Evolutionary conservation across 129 eudicot genomes (phyloP).

Genomic region (Artemisia argyi): DNA sequence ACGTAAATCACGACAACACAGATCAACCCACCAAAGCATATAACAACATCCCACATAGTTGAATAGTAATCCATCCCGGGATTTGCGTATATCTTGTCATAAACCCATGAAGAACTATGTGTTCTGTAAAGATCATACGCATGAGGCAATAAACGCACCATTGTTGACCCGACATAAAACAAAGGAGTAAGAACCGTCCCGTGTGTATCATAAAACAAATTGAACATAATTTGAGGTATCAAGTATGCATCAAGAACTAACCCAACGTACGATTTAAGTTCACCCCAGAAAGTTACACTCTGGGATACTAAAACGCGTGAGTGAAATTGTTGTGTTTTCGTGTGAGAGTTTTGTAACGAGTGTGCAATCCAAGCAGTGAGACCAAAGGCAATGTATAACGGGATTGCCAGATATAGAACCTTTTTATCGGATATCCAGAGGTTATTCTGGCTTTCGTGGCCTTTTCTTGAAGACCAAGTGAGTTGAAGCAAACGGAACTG

Average conservation of each 20-base stretch:
- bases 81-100: constrained; percentile 70
- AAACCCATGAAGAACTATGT: constrained; percentile 53
- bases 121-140: constrained; percentile 75
- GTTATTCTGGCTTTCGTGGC: constrained; percentile 27
- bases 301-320: neutral
- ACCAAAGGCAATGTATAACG: constrained; percentile 50
- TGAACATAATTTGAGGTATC: constrained; percentile 82
- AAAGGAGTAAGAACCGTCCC: constrained; percentile 60
- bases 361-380: constrained; percentile 61
- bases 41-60: constrained; percentile 65
- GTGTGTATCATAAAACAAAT: constrained; percentile 46
- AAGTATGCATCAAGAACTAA: constrained; percentile 69
- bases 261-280: constrained; percentile 69
- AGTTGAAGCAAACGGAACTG: constrained; percentile 74
- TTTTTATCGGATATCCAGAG: constrained; percentile 58
- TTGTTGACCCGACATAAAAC: constrained; percentile 69
- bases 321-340: constrained; percentile 8
- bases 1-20: constrained; percentile 50
- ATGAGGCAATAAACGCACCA: constrained; percentile 81
- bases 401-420: constrained; percentile 28
- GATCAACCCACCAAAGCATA: constrained; percentile 49
- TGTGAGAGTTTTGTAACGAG: constrained; percentile 31
- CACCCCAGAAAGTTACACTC: constrained; percentile 56
- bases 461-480: constrained; percentile 67
- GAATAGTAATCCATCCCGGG: constrained; percentile 82